phyloP scores from a whole-genome alignment of 2,329 filamentous ascomycete genomes.

The Monilinia fructigena region DNA sequence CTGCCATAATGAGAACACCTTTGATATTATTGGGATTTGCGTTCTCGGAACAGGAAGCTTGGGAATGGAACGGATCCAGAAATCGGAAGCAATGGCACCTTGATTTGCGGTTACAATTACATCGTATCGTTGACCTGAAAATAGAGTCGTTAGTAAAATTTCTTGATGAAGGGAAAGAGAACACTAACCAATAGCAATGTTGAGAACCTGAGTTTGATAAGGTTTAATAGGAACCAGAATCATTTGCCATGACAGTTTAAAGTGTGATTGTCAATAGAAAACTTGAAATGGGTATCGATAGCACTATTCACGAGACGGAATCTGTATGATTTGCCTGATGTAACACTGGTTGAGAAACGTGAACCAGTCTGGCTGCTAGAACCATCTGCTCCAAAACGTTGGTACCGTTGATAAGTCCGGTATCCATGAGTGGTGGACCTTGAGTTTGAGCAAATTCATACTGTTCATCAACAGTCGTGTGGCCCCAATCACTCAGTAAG shows the following conservation, averaged over 20 bases:
- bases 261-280: conserved; percentile 49
- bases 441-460: conserved; percentile 27
- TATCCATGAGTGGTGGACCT: conserved; percentile 37
- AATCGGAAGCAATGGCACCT: conserved; percentile 44
- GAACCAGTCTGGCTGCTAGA: conserved; percentile 21
- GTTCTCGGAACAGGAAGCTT: conserved; percentile 57
- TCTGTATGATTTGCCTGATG: conserved; percentile 44
- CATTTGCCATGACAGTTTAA: conserved; percentile 64
- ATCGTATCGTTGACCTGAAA: conserved; percentile 44
- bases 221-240: conserved; percentile 45
- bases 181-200: conserved; percentile 50
- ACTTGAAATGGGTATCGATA: conserved; percentile 47
- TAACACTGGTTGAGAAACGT: conserved; percentile 40
- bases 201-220: conserved; percentile 47
- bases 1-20: conserved; percentile 52
- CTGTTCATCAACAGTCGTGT: conserved; percentile 33
- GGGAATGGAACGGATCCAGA: conserved; percentile 57
- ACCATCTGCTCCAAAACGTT: conserved; percentile 25
- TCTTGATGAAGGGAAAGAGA: background rate
- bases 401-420: conserved; percentile 35
- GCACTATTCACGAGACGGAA: conserved; percentile 48
- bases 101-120: conserved; percentile 48
- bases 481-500: conserved; percentile 38
- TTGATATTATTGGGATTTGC: conserved; percentile 48
- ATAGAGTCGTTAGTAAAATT: background rate